Evolutionary conservation across 441 rosid genomes (phyloP), one percentile per base, ranked within the genome.

Genomic region (Gossypium davidsonii): DNA sequence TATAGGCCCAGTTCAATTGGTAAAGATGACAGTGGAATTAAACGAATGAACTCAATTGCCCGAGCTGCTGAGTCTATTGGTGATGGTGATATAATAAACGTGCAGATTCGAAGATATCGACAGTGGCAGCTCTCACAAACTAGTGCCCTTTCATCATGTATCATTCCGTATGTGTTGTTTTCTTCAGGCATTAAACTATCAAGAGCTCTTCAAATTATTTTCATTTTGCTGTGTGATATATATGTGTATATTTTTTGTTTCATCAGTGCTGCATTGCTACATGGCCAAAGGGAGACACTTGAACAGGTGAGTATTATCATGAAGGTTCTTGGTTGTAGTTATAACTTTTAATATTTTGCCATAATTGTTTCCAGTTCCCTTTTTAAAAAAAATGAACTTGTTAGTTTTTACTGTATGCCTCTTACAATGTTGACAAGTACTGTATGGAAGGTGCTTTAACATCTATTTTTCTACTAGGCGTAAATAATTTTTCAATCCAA

Each of bases 41-140:
- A 91, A 80, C 86, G 91, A 51, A 81, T 95, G 98, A 89, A 80
- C 34, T 76, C 81, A 73, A 78, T 95, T 82, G 92, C 98, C 53
- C 94, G 83, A 63, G 91, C 99, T 84, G 97, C 99, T 75, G 99
- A 95, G 66, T 93, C 98, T 77, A 93, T 95, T 57, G 88, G 90
- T 1, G 87, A 95, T 80, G 98, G 97, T 57, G 99, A 95, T 83
- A 88, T 93, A 78, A 78, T 90, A 79, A 95, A 91, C 79, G 98
- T 92, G 74, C 98, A 93, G 81, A 91, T 95, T 79, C 88, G 99
- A 67, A 91, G 97, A 91, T 81, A 95, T 83, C 86, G 90, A 66
- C 99, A 89, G 76, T 95, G 99, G 99, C 97, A 95, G 78, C 98
- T 93, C 60, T 91, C 94, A 74, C 96, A 85, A 73, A 73, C 94